These are phyloP conservation scores for Neohortaea acidophila DNA, from an alignment of 495 filamentous ascomycete species.

Conservation along the genomic window DNA sequence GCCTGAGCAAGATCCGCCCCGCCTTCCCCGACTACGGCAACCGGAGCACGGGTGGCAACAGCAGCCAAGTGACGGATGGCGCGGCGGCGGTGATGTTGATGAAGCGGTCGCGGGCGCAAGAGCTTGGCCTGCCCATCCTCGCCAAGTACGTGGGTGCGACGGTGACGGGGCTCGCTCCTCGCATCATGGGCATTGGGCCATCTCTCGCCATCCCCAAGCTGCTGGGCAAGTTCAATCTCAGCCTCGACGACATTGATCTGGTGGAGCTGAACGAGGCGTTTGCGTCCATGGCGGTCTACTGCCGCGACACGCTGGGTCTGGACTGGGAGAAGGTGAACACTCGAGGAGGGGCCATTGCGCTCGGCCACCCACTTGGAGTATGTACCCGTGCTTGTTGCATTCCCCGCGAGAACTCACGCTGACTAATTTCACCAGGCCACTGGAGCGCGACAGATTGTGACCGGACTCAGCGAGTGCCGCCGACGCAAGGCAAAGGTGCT, in stretches of 20 bases:
- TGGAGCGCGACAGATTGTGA: constrained; percentile 66
- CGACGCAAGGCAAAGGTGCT: constrained; percentile 32
- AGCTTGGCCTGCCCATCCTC: constrained; percentile 78
- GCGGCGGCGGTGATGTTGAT: constrained; percentile 84
- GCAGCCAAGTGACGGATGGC: constrained; percentile 89
- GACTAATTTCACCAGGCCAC: too few relatives aligned
- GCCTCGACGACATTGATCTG: constrained; percentile 71
- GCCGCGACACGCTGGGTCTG: constrained; percentile 57
- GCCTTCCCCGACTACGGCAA: constrained; percentile 87
- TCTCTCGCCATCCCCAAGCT: constrained; percentile 91
- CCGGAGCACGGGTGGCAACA: constrained; percentile 84
- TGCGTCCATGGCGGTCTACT: constrained; percentile 94
- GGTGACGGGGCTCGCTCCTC: constrained; percentile 72
- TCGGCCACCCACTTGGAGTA: constrained; percentile 87
- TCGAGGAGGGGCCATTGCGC: constrained; percentile 77
- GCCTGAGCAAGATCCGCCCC: constrained; percentile 66
- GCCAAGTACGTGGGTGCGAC: constrained; percentile 91
- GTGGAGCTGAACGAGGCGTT: constrained; percentile 97
- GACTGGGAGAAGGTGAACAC: constrained; percentile 81
- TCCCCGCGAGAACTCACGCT: too few relatives aligned
- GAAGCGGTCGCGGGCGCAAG: constrained; percentile 77
- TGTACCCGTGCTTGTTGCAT: too few relatives aligned
- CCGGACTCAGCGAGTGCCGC: constrained; percentile 55
- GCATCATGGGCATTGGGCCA: constrained; percentile 96
- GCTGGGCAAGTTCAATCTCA: constrained; percentile 60